Conservation (phyloP, 2,329 filamentous ascomycete species). For the Penicillium occitanis region DNA sequence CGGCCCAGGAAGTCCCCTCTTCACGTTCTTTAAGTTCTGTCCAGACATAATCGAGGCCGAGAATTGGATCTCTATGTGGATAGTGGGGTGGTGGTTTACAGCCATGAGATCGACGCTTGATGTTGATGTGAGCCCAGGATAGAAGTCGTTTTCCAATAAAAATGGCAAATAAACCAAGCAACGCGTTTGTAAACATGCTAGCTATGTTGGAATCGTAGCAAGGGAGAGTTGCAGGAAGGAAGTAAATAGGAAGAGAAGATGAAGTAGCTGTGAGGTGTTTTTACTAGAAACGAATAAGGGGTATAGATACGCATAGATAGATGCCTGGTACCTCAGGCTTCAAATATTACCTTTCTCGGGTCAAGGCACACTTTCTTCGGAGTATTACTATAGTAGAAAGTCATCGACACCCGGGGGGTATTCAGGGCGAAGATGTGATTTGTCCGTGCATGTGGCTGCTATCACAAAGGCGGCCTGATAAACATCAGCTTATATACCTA, state of each 20-base stretch:
- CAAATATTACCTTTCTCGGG: no score
- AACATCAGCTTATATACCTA: no score
- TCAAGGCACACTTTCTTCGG: no score
- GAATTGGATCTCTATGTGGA: conserved; percentile 13
- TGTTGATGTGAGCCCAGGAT: not conserved
- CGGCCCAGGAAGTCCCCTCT: not conserved
- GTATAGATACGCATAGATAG: not conserved
- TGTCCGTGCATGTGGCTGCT: no score
- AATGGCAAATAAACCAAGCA: not conserved
- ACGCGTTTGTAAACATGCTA: not conserved
- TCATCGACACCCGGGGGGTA: no score
- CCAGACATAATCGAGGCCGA: conserved; percentile 15
- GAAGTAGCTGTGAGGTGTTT: no score
- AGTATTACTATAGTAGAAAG: no score
- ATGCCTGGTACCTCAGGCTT: no score
- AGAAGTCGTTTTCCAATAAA: not conserved
- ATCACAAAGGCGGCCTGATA: no score
- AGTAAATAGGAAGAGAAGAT: not conserved
- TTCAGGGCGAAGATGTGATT: no score
- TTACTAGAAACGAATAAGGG: not conserved
- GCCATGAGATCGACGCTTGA: conserved; percentile 3
- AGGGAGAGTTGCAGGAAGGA: not conserved
- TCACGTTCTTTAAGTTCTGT: conserved; percentile 10
- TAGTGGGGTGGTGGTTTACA: conserved; percentile 5
- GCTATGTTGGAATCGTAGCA: not conserved